Evolutionary conservation across 2,329 filamentous ascomycete species (phyloP), one percentile per base, ranked within the genome.

Genomic region (Ceratocystis lukuohia): DNA sequence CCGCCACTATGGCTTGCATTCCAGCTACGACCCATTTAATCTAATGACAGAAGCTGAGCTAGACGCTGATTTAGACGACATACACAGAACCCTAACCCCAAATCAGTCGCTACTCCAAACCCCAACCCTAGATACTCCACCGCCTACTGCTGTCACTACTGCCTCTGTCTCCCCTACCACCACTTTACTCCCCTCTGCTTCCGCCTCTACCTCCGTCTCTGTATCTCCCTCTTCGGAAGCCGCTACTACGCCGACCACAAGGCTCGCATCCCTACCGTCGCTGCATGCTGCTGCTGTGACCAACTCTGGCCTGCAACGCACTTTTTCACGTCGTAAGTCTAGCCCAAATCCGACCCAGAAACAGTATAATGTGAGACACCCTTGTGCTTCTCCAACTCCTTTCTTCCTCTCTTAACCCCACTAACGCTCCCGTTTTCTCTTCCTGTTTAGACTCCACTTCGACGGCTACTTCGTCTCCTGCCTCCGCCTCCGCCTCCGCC

Each of bases 271-370:
- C 10, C 12, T 37, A 20, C 25, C 30, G 57, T 91, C 88, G 15
- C 80, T 94, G 8, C 88, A 88, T 73, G 88, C 88, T 64, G 85
- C 89, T 12, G 88, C 88, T 6, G 86, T 88, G 56, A 82, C 92
- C 75, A 93, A 93, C 73, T 87, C 88, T 33, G 84, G 89, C 64
- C 82, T 91, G 33, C 85, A 88, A 70, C 83, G 82, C 69, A 83
- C 88, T 72, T 79, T 83, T 48, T 82, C 82, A 12, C 76, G 80
- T 73, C 78, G 84, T 85, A 78, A 61, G 79, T 72, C 3, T 41
- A 41, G 37, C 37, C 37, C 37, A 53, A 53, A n/a, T 17, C n/a
- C 12, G 6, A 53, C 7, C 48, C n/a, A 53, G n/a, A 17, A 28
- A 25, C 2, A 20, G 7, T 33, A 25, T n/a, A 50, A 10, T 22